Conservation (phyloP, 257 asterid genomes). For the Echites panduratus region DNA sequence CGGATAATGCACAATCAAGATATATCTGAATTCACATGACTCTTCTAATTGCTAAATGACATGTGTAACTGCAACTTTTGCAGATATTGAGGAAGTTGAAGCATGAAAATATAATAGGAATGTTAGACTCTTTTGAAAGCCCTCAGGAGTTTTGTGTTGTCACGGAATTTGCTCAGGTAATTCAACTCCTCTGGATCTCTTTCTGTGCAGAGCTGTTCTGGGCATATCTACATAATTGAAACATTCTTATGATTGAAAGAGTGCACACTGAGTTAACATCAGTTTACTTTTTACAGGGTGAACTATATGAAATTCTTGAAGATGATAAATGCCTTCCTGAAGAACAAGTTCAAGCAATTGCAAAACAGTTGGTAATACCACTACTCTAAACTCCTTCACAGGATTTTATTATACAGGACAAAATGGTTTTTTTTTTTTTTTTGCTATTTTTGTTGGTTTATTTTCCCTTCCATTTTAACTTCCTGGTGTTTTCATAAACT, state of each 20-base stretch:
- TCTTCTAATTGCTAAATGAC: not conserved
- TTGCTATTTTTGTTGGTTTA: not conserved
- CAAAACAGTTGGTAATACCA: slow-evolving; percentile 77
- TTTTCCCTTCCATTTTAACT: slow-evolving; percentile 12
- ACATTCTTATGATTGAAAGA: not conserved
- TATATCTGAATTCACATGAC: not conserved
- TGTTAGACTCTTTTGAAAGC: slow-evolving; percentile 95
- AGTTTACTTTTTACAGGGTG: slow-evolving; percentile 57
- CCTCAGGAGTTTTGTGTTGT: slow-evolving; percentile 97
- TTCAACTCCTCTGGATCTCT: not conserved
- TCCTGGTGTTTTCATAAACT: slow-evolving; percentile 14
- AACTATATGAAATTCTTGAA: slow-evolving; percentile 94
- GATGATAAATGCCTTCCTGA: slow-evolving; percentile 99
- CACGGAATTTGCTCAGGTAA: slow-evolving; percentile 92
- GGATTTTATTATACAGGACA: not conserved
- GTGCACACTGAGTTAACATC: slow-evolving; percentile 15
- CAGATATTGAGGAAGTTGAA: slow-evolving; percentile 92
- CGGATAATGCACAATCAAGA: not conserved
- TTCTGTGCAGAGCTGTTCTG: not conserved
- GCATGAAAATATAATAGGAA: slow-evolving; percentile 89
- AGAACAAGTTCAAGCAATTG: slow-evolving; percentile 98
- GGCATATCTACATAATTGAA: not conserved
- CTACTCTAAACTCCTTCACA: not conserved
- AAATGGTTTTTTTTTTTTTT: not conserved
- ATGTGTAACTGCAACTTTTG: slow-evolving; percentile 15